Percentiles rank a stretch among this genome's conserved stretches.
These are phyloP conservation scores for Paecilomyces sp. DNA, from an alignment of 2,329 filamentous ascomycete species.

Conservation along the genomic window DNA sequence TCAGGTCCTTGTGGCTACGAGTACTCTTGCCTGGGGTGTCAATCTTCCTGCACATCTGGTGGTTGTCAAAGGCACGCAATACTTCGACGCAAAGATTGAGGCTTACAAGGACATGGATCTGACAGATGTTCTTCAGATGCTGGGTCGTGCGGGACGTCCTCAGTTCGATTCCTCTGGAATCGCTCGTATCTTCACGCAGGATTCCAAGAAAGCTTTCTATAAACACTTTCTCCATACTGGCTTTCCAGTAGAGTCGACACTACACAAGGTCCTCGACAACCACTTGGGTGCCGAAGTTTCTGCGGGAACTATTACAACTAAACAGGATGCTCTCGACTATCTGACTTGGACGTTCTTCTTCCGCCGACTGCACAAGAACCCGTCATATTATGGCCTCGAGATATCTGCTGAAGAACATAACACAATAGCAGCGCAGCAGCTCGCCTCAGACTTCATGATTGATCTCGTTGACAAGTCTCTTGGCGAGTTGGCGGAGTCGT, in stretches of 20 bases:
- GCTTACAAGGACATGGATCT: constrained; percentile 98
- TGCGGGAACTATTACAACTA: constrained; percentile 83
- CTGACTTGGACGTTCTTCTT: constrained; percentile 99
- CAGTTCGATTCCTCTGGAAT: constrained; percentile 96
- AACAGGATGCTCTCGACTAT: constrained; percentile 96
- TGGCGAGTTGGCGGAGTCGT: constrained; percentile 70
- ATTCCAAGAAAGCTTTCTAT: constrained; percentile 97
- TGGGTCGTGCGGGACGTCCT: constrained; percentile 87
- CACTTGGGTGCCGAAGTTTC: constrained; percentile 93
- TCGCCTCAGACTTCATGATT: constrained; percentile 93
- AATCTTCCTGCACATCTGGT: constrained; percentile 95
- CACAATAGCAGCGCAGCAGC: constrained; percentile 72
- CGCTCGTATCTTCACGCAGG: constrained; percentile 93
- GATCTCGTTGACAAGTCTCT: constrained; percentile 84
- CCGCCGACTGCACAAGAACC: constrained; percentile 92
- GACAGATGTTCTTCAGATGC: constrained; percentile 96
- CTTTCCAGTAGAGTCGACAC: constrained; percentile 91
- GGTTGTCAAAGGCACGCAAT: constrained; percentile 96
- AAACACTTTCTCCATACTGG: constrained; percentile 98
- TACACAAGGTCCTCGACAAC: constrained; percentile 95
- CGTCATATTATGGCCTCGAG: constrained; percentile 93
- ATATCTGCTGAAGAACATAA: constrained; percentile 91
- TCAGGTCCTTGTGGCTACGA: constrained; percentile 90
- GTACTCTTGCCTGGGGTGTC: constrained; percentile 95
- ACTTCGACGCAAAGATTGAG: constrained; percentile 95